Evolutionary conservation across 805 yeast genomes (phyloP), one percentile per base, ranked within the genome.

Genomic region (Saccharomycopsis fodiens): DNA sequence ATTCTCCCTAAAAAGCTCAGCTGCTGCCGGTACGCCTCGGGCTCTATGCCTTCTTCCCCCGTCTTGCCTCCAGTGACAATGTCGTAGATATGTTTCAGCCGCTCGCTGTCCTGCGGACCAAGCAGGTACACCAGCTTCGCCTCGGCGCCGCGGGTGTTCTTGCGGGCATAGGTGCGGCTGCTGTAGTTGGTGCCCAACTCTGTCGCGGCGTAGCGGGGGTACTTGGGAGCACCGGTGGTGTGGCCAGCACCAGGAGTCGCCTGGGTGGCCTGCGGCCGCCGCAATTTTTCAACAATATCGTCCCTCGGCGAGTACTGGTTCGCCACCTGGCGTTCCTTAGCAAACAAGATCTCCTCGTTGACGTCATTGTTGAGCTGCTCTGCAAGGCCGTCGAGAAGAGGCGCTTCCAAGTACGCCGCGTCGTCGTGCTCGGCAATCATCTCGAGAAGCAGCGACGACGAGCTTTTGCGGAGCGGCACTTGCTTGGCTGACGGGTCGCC

Each of bases 321-420:
- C 8, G 36, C 17, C 17, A 32, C 16, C 25, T 39, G 44, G 27
- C 13, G 34, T 17, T 39, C 29, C 25, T 41, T 41, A 3, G 39
- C 20, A 3, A 23, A 15, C 16, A 48, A 42, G 15, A 48, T 48
- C 17, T 48, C 52, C 7, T 31, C 43, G 23, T 42, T 45, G 12
- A 48, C 52, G 17, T 48, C 52, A 20, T 48, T 45, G 31, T 48
- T 48, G 17, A 48, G 35, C 25, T 45, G 32, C 27, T 40, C 46
- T 3, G 52, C 42, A 13, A 48, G 32, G 35, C 41, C 34, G 13
- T 22, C 41, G 22, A 44, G 22, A 4, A 36, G 34, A 1, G 52
- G 52, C 17, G 44, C 37, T 1, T 37, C 27, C 3, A 47, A 31
- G 2, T 42, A 44, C 4, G 19, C 43, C 12, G 17, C 7, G 3